phyloP scores from a whole-genome alignment of 139 green algal species.

The Coelastrella sp. region DNA sequence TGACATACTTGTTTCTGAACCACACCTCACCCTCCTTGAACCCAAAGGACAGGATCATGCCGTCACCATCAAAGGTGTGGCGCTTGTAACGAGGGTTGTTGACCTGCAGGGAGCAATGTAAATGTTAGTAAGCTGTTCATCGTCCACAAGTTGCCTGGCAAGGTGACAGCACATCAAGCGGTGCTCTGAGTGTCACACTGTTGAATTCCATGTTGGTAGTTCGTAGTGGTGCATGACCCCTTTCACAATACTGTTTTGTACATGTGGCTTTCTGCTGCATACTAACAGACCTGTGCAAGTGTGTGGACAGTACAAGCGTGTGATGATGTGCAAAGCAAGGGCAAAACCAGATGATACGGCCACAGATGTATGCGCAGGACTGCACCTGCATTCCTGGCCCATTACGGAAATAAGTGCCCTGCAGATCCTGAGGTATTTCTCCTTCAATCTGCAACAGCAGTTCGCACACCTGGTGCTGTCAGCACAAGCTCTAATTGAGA shows the following conservation, averaged over 20 bases:
- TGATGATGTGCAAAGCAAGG: too few species aligned
- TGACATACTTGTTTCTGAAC: constrained; percentile 69
- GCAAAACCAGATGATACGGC: background rate
- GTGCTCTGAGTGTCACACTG: too few species aligned
- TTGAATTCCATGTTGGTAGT: too few species aligned
- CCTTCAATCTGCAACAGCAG: constrained; percentile 55
- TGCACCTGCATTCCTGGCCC: constrained; percentile 59
- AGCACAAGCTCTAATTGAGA: background rate
- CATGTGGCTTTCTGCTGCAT: background rate
- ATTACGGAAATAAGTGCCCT: constrained; percentile 69
- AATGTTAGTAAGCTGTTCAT: background rate
- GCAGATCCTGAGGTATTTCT: constrained; percentile 60
- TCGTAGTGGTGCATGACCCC: too few species aligned
- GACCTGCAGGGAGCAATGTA: constrained; percentile 37
- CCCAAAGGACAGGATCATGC: constrained; percentile 57
- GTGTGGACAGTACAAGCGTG: background rate
- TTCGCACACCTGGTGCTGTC: background rate
- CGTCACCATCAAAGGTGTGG: constrained; percentile 69
- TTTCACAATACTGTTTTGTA: background rate
- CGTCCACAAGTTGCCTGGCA: background rate
- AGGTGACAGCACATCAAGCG: too few species aligned
- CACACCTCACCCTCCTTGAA: constrained; percentile 47
- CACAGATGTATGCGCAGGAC: background rate
- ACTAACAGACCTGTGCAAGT: background rate
- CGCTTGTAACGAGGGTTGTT: constrained; percentile 50